Evolutionary conservation across 78 protist species (phyloP).

Genomic region (Dictyostelium firmibasis): DNA sequence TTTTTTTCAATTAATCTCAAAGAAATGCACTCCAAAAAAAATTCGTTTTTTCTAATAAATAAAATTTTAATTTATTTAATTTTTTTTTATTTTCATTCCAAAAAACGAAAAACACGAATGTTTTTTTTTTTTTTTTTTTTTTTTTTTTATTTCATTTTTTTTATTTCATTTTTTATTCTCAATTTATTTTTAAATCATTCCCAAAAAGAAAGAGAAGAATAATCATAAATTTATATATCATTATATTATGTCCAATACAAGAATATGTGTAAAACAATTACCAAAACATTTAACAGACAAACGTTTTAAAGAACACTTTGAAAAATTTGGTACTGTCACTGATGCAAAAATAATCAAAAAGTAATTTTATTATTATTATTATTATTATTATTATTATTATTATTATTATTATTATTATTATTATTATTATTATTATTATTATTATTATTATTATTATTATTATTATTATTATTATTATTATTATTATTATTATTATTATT

Average conservation of each 20-base stretch:
- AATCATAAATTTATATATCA: neutral
- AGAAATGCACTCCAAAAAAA: no score
- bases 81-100: neutral
- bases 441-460: no score
- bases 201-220: neutral
- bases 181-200: neutral
- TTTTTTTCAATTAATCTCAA: no score
- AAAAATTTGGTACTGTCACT: slow-evolving; percentile 54
- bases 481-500: no score
- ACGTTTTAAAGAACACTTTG: slow-evolving; percentile 64
- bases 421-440: neutral
- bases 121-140: neutral
- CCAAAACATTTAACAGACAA: slow-evolving; percentile 76
- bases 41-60: neutral
- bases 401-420: neutral
- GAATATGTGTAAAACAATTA: slow-evolving; percentile 65
- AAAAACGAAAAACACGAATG: neutral
- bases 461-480: no score
- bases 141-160: neutral
- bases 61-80: neutral
- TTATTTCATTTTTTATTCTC: neutral
- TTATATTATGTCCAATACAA: slow-evolving; percentile 26
- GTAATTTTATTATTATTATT: slow-evolving; percentile 3
- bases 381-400: neutral
- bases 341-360: slow-evolving; percentile 70